Conservation (phyloP, 2,329 filamentous ascomycete species). For the Akanthomyces dipterigenus region DNA sequence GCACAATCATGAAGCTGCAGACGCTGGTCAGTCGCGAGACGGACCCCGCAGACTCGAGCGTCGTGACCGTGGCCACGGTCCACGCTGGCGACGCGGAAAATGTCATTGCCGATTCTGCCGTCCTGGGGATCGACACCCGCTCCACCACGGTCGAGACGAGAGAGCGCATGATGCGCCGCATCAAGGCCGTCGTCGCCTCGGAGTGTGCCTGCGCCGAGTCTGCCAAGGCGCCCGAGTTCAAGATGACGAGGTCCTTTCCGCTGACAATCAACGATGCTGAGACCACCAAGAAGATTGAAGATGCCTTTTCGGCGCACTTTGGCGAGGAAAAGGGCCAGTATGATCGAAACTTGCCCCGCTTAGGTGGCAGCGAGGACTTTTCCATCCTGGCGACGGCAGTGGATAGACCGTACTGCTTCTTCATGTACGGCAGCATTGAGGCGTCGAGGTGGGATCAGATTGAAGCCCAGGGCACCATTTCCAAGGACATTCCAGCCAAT, state of each 20-base stretch:
- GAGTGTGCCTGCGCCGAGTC: conserved; percentile 45
- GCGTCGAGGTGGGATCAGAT: conserved; percentile 16
- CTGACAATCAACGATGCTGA: conserved; percentile 44
- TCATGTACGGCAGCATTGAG: conserved; percentile 16
- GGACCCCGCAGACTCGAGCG: conserved; percentile 29
- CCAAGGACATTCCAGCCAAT: conserved; percentile 19
- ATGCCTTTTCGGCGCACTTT: conserved; percentile 41
- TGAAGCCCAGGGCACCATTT: conserved; percentile 10
- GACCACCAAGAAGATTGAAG: conserved; percentile 34
- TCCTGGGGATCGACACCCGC: conserved; percentile 35
- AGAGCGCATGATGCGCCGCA: conserved; percentile 26
- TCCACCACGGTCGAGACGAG: conserved; percentile 26
- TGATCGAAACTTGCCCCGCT: conserved; percentile 30
- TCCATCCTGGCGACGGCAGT: conserved; percentile 18
- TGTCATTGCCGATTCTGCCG: conserved; percentile 35
- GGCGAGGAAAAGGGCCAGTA: conserved; percentile 21
- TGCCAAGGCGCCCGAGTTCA: conserved; percentile 35
- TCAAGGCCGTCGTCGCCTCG: conserved; percentile 40
- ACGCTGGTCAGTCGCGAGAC: conserved; percentile 26
- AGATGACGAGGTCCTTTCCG: conserved; percentile 35
- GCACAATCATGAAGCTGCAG: conserved; percentile 31
- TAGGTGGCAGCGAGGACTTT: conserved; percentile 52
- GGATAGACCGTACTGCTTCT: conserved; percentile 18
- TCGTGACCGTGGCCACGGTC: conserved; percentile 38
- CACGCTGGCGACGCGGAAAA: conserved; percentile 37